Evolutionary conservation across 768 basidiomycete species (phyloP), one percentile per base, ranked within the genome.

Genomic region (Russula ochroleuca): DNA sequence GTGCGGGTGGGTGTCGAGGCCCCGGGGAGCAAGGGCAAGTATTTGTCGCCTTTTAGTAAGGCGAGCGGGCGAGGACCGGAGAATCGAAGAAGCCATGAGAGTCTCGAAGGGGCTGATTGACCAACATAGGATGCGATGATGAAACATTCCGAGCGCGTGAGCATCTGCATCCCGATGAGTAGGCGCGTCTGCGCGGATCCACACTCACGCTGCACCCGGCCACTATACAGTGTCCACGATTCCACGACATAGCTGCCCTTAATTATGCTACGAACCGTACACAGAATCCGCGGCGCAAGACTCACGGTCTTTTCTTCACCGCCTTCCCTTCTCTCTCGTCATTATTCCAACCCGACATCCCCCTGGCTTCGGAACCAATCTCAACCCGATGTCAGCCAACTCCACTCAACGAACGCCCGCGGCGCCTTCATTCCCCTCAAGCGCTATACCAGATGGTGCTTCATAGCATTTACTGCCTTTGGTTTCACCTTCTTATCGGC

Each of bases 391-490:
- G 64, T 71, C 52, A 71, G 72, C n/a, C 73, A 78, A 21, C 75
- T 75, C 61, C 76, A 76, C 35, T 70, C 73, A 1, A 63, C 67
- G 19, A 72, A 77, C 37, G 71, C 77, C 1, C 70, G 77, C 13
- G 76, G 77, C 61, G 77, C 80, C 14, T 64, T 84, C 55, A 74
- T 75, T 64, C 69, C 80, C 60, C 79, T 79, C 62, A 74, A 76
- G 61, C 80, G 81, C 11, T 75, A 83, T 61, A 40, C 80, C 66
- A 84, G 81, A 68, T 78, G 79, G 65, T 78, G 83, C n/a, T 66
- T 81, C 19, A 59, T 83, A 10, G 78, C 79, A 28, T 53, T 81
- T 1, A 52, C 81, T 37, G 74, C 74, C 37, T 71, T 85, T 7
- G 79, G 78, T 19, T 47, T 79, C 38, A 77, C 80, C n/a, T 74